A percentile compares a stretch with the other conserved stretches of the same genome.
phyloP scores from a whole-genome alignment of 2,329 filamentous ascomycete species.

The Colletotrichum echinochloae region DNA sequence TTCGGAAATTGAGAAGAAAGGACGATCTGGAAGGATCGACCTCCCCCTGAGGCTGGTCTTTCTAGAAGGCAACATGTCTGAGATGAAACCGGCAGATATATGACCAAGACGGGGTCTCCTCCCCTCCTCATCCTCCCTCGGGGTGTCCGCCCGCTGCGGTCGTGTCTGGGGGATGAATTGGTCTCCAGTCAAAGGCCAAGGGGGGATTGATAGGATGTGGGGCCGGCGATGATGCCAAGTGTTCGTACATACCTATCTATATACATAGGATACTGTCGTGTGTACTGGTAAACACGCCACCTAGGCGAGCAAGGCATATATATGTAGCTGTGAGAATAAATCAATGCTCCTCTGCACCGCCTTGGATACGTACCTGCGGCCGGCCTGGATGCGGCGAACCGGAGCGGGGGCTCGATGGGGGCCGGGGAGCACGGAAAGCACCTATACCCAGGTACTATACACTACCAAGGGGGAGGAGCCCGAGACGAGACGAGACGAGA shows the following conservation, averaged over 20 bases:
- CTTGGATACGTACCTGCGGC: too few species aligned
- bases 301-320: too few species aligned
- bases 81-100: conserved; percentile 3
- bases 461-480: not conserved
- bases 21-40: conserved; percentile 12
- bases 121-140: not conserved
- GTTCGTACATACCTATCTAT: too few species aligned
- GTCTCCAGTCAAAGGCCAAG: not conserved
- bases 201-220: conserved; percentile 11
- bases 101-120: not conserved
- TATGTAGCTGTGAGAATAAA: too few species aligned
- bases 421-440: not conserved
- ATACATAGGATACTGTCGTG: too few species aligned
- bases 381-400: too few species aligned
- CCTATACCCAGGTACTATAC: not conserved
- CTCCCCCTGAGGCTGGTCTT: conserved; percentile 2
- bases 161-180: not conserved
- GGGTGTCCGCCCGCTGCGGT: not conserved
- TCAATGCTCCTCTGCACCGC: too few species aligned
- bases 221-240: not conserved
- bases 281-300: too few species aligned
- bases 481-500: conserved; percentile 17
- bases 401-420: not conserved
- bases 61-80: conserved; percentile 28
- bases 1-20: conserved; percentile 32